These are phyloP conservation scores for Leptographium wingfieldii DNA, from an alignment of 2,329 filamentous ascomycete species.

Conservation along the genomic window DNA sequence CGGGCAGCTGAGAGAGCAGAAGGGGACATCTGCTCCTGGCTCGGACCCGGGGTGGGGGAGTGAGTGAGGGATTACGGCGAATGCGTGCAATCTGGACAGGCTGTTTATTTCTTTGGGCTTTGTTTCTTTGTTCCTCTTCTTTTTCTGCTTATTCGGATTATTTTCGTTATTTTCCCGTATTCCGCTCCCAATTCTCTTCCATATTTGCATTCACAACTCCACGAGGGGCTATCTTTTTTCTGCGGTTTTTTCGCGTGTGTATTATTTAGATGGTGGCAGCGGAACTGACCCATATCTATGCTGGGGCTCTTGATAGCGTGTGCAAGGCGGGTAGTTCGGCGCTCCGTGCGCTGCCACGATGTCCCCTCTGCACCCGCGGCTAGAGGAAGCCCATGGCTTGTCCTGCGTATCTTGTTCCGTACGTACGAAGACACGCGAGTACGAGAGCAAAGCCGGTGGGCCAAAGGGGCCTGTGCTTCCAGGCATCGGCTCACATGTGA, in stretches of 20 bases:
- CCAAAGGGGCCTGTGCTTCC: not conserved
- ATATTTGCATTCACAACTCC: not conserved
- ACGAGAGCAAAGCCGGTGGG: not conserved
- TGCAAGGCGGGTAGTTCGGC: not conserved
- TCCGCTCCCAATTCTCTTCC: too few species aligned
- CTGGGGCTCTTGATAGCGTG: not conserved
- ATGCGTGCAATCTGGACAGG: not conserved
- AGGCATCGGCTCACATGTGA: not conserved
- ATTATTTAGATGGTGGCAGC: not conserved
- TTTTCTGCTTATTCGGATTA: not conserved
- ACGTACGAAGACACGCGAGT: not conserved
- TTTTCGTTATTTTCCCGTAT: not conserved
- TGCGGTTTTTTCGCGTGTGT: not conserved
- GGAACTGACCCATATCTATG: not conserved
- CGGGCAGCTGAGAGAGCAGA: not conserved
- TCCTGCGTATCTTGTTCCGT: not conserved
- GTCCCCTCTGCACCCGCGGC: not conserved
- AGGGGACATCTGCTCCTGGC: not conserved
- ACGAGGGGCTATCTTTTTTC: not conserved
- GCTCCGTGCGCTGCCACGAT: not conserved
- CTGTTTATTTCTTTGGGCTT: not conserved
- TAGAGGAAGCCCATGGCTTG: not conserved
- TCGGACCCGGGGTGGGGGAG: not conserved
- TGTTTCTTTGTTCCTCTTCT: not conserved
- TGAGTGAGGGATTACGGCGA: not conserved